Base-by-base conservation (phyloP, 202 grass and related monocot species). In the Schoenoplectus tabernaemontani region DNA sequence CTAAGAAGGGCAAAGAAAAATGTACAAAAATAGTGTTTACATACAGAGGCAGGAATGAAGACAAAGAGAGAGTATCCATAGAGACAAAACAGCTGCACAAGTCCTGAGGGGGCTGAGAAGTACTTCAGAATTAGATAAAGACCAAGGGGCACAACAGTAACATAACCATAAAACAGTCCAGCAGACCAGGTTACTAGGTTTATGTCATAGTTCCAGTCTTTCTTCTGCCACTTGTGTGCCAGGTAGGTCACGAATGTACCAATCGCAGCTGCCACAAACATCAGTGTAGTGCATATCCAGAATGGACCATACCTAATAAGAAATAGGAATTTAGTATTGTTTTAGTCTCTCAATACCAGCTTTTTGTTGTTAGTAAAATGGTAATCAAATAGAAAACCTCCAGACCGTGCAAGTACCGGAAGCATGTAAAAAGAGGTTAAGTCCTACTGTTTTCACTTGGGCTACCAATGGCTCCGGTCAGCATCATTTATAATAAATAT, bases 131-230 rank as follows among this genome's bases (percentile, higher is more conserved):
- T 87, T 70, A 91, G 57, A 76, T 93, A 95, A 50, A 99, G 71
- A 57, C 85, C 89, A 85, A 99, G 96, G 60, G 96, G 96, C 36
- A 99, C 96, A 92, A 99, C 77, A 0, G 90, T 96, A 67, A 92
- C 96, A 24, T 99, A 99, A 42, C 96, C 96, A 79, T 99, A 99
- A 82, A 99, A 99, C 64, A 99, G 87, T 48, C 96, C 96, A 87
- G 96, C 96, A 75, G 96, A 99, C 96, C 96, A 99, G 48, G 92
- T 99, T 33, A 99, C 90, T 85, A 99, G 78, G 56, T 99, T 99
- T 72, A 99, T 96, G 73, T 99, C 96, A 82, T 99, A 99, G 71
- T 86, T 95, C 96, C 96, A 99, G 11, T 99, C 96, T 86, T 95
- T 95, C 64, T 91, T 91, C 60, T 99, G 84, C 92, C 91, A 96